Percentiles rank a stretch among this genome's conserved stretches.
Conservation (phyloP, 192 early-diverging fungal species). For the Hyaloraphidium curvatum region DNA sequence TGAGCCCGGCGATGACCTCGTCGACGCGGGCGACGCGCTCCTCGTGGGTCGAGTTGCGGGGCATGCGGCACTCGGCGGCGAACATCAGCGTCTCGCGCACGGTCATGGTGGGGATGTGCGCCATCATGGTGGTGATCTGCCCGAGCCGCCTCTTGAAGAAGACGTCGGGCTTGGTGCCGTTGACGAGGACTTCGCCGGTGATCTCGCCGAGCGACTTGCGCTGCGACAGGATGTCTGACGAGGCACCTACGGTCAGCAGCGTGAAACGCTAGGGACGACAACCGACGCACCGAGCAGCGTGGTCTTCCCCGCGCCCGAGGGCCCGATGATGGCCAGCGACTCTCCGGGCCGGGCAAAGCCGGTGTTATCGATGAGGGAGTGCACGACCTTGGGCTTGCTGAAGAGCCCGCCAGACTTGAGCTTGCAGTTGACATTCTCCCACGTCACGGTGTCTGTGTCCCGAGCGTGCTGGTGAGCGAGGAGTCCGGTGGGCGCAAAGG, state of each 20-base stretch:
- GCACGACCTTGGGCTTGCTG: no score
- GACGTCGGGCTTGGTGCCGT: background rate
- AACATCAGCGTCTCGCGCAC: slow-evolving; percentile 37
- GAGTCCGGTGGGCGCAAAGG: no score
- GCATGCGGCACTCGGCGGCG: slow-evolving; percentile 38
- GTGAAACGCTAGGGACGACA: no score
- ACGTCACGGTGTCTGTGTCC: no score
- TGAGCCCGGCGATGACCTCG: slow-evolving; percentile 20
- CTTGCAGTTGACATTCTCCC: no score
- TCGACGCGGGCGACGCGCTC: slow-evolving; percentile 17
- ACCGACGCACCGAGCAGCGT: background rate
- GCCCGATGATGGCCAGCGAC: slow-evolving; percentile 1
- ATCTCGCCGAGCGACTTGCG: background rate
- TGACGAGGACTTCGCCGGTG: slow-evolving; percentile 3
- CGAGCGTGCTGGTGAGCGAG: no score
- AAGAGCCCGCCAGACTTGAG: no score
- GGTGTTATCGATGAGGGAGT: no score
- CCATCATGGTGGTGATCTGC: background rate
- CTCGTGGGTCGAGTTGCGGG: background rate
- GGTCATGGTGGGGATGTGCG: slow-evolving; percentile 59
- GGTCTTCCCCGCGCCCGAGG: background rate
- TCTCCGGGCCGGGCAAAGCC: slow-evolving; percentile 1
- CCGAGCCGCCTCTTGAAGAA: background rate
- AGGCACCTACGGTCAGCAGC: no score
- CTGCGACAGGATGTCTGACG: background rate